Evolutionary conservation across 306 rosid species (phyloP), one percentile per base, ranked within the genome.

Genomic region (Rosa lucieae): DNA sequence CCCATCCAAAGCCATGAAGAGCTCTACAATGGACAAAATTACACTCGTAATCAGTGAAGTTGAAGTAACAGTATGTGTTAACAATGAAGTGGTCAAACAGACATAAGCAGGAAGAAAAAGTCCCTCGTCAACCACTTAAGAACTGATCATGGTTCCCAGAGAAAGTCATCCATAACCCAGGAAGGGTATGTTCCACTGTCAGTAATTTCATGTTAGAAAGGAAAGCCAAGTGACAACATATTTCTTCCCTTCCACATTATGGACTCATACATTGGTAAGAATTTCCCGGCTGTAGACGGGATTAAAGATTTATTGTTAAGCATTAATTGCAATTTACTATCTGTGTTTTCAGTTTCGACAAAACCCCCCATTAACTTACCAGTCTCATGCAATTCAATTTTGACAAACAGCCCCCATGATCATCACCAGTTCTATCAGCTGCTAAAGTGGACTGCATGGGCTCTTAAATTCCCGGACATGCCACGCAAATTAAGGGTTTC

Each of bases 1-100:
- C 95, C 95, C 93, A 92, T 56, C 93, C 97, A 81, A 93, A 92
- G 85, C 95, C 93, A 83, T 87, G 97, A 88, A 85, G 96, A 88
- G 96, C 96, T 82, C 96, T 94, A 82, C 9, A 17, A 71, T 77
- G 26, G 65, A 85, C 18, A 79, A 75, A 80, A 77, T 62, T 53
- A 49, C 62, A 76, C 6, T 42, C 56, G 72, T 3, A 23, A 79
- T 76, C 79, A 82, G 79, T 79, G 56, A 70, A 66, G 26, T 62
- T 26, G 29, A 56, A 53, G 43, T 23, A 43, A 61, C 51, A 37
- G 29, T 18, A 52, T 11, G 5, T 29, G 10, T 12, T 23, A 39
- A n/a, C 20, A 44, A 77, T 21, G 43, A 20, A 58, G 23, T 68
- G 10, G 35, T 12, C 42, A 18, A 17, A 6, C 37, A 26, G 58